These are phyloP conservation scores for Pelargonium fulgidum DNA, from an alignment of 441 rosid species.

Conservation along the genomic window DNA sequence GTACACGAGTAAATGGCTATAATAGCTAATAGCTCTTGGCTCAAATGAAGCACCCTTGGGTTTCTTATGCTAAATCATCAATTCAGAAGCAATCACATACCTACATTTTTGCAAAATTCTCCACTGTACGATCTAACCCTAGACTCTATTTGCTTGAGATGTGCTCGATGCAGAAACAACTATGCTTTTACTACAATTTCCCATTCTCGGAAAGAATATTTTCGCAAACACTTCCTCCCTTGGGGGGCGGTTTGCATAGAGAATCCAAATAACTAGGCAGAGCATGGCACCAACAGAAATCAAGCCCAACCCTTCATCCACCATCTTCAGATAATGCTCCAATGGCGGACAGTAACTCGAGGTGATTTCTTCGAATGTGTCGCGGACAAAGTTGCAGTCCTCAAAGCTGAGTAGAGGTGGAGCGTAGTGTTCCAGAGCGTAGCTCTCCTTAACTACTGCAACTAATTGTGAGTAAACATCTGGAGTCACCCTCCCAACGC, in stretches of 20 bases:
- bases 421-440: constrained; percentile 72
- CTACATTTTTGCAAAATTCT: no score
- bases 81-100: no score
- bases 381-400: constrained; percentile 72
- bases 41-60: no score
- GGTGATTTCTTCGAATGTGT: constrained; percentile 65
- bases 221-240: constrained; percentile 87
- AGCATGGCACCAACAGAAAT: constrained; percentile 79
- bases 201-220: not conserved
- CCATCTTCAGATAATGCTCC: constrained; percentile 54
- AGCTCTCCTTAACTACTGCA: constrained; percentile 68
- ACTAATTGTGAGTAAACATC: constrained; percentile 47
- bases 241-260: constrained; percentile 93
- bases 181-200: no score
- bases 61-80: no score
- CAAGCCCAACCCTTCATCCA: constrained; percentile 71
- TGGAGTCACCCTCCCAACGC: constrained; percentile 74
- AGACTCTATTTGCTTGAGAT: no score
- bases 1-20: no score
- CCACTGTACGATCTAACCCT: no score
- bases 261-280: constrained; percentile 77
- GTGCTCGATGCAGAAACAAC: no score
- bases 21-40: no score
- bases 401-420: constrained; percentile 76
- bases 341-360: constrained; percentile 61